Base-by-base conservation (phyloP, 164 flowering plant species). In the Magnolia kwangsiensis region DNA sequence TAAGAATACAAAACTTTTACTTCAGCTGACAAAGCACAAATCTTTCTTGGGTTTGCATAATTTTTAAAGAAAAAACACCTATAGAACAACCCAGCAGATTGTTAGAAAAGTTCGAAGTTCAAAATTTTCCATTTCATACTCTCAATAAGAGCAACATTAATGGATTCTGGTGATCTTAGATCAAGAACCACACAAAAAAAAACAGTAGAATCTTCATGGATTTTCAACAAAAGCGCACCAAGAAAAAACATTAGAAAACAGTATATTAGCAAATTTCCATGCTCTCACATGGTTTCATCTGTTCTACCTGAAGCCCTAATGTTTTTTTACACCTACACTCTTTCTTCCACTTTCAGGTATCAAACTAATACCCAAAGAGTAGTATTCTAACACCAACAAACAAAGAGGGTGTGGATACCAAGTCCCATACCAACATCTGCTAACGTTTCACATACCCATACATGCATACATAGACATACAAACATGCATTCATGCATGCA, bases 31-130 rank as follows among this genome's bases (percentile, higher is more conserved):
- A 50, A 9, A 8, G 31, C 55, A 31, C 59, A 20, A 59, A 75
- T 68, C 66, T 16, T 4, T n/a, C 27, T 14, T 71, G 74, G 50
- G 61, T 61, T 76, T 50, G 27, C 59, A 76, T 61, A 45, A 51
- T 14, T 20, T 67, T 61, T n/a, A 18, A 45, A 18, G 8, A 63
- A 63, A 13, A 49, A 10, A 1, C 59, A 49, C 45, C 45, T 4
- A 37, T 37, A 37, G 45, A 37, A 37, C 45, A 37, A 37, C 6
- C 24, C 10, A 51, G 14, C 10, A 73, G 9, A 51, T 7, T 50
- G 27, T 19, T 9, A 20, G 1, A 1, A 10, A 58, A 72, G 29
- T 18, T 24, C 20, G 6, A 37, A 37, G 13, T 23, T 4, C 69
- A 66, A 65, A 21, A 10, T 1, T 20, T 11, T 20, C 27, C 29